Evolutionary conservation across 352 stramenopile genomes (phyloP).

Genomic region (Phytopythium montanum): DNA sequence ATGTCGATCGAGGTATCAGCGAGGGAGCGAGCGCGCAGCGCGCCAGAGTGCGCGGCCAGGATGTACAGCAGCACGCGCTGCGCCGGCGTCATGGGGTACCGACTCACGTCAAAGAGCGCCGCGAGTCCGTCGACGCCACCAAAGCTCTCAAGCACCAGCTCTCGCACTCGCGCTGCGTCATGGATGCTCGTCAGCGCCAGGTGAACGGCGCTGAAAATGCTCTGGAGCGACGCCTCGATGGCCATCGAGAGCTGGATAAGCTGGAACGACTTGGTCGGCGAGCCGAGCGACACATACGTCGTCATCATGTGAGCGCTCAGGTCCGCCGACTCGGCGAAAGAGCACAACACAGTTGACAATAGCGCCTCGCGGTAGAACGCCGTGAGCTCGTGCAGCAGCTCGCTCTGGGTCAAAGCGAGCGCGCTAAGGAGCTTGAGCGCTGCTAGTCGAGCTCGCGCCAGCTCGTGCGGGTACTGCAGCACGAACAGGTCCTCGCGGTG

Average conservation of each 20-base stretch:
- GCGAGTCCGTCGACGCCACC: conserved; percentile 52
- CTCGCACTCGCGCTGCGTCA: conserved; percentile 39
- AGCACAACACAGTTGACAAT: conserved; percentile 46
- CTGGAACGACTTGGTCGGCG: conserved; percentile 39
- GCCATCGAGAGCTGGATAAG: conserved; percentile 48
- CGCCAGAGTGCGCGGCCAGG: conserved; percentile 43
- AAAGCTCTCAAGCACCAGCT: conserved; percentile 59
- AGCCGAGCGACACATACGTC: conserved; percentile 44
- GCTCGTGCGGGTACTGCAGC: conserved; percentile 33
- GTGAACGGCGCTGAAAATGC: conserved; percentile 32
- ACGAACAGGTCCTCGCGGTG: conserved; percentile 39
- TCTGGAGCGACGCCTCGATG: conserved; percentile 43
- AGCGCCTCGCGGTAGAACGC: conserved; percentile 60
- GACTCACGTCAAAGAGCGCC: conserved; percentile 56
- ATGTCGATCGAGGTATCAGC: conserved; percentile 56
- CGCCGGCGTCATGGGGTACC: conserved; percentile 40
- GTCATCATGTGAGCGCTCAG: conserved; percentile 53
- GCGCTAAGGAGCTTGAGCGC: conserved; percentile 45
- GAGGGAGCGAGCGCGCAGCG: conserved; percentile 32
- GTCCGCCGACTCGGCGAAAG: conserved; percentile 45
- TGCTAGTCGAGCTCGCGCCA: conserved; percentile 34
- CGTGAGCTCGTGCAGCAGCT: conserved; percentile 49
- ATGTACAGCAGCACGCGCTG: conserved; percentile 64
- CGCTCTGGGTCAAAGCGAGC: conserved; percentile 34
- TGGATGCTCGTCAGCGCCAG: conserved; percentile 36